phyloP scores from a whole-genome alignment of 208 protist genomes.

The Crithidia bombi region DNA sequence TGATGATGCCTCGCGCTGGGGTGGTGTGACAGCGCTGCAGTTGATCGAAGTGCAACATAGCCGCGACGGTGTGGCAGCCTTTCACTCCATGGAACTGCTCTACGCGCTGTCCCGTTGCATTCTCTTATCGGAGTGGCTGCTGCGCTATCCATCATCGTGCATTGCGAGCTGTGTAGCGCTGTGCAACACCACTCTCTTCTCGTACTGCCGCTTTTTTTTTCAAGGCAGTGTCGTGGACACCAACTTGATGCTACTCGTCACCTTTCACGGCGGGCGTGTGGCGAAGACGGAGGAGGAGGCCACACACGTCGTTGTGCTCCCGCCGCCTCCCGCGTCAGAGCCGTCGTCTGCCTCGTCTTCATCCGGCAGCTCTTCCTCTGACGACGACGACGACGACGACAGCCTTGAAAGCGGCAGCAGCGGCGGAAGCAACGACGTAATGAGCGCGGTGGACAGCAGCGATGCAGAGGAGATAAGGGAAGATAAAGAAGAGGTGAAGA shows the following conservation, averaged over 20 bases:
- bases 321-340: conserved; percentile 9
- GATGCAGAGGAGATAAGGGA: background rate
- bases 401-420: background rate
- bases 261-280: conserved; percentile 56
- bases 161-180: conserved; percentile 55
- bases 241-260: conserved; percentile 43
- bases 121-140: conserved; percentile 61
- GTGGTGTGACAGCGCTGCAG: conserved; percentile 42
- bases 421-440: no score
- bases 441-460: conserved; percentile 18
- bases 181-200: conserved; percentile 48
- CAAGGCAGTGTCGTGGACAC: conserved; percentile 14
- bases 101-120: conserved; percentile 68
- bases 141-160: conserved; percentile 70
- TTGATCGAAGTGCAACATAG: conserved; percentile 55
- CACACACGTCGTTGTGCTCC: conserved; percentile 58
- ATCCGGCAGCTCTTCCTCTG: conserved; percentile 5
- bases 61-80: background rate
- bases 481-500: background rate
- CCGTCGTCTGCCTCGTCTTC: conserved; percentile 23
- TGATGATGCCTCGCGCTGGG: conserved; percentile 40
- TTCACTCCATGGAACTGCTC: conserved; percentile 67
- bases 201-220: conserved; percentile 66
- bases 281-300: conserved; percentile 44
- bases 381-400: conserved; percentile 4